These are phyloP conservation scores for Ceratocystis destructans DNA, from an alignment of 2,329 filamentous ascomycete genomes.

Conservation along the genomic window DNA sequence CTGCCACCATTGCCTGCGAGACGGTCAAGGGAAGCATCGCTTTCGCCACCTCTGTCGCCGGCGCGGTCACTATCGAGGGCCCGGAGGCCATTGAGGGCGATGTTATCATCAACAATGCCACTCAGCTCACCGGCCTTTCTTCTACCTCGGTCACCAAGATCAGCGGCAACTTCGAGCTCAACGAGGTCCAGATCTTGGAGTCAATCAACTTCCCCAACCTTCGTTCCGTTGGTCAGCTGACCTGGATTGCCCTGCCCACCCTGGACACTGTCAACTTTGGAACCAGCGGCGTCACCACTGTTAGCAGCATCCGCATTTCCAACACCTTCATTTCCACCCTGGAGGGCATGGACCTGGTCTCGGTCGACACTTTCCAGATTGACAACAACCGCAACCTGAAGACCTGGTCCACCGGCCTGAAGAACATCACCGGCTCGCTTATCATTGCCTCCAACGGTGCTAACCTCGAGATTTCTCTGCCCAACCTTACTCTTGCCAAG, in stretches of 20 bases:
- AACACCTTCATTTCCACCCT: conserved; percentile 76
- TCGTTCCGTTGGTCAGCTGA: conserved; percentile 49
- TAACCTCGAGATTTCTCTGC: conserved; percentile 56
- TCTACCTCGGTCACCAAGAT: conserved; percentile 51
- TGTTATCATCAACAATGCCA: conserved; percentile 45
- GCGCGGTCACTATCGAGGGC: conserved; percentile 48
- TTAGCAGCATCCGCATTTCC: conserved; percentile 56
- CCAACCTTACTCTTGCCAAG: conserved; percentile 52
- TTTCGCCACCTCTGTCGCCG: conserved; percentile 31
- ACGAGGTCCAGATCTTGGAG: conserved; percentile 54
- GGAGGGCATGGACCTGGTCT: conserved; percentile 64
- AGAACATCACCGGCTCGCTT: conserved; percentile 57
- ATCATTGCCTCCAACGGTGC: conserved; percentile 69
- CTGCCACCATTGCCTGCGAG: conserved; percentile 49
- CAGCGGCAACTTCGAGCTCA: conserved; percentile 54
- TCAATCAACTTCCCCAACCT: conserved; percentile 54
- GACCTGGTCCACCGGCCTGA: conserved; percentile 61
- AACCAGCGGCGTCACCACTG: conserved; percentile 47
- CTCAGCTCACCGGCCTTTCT: conserved; percentile 45
- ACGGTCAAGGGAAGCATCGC: conserved; percentile 46
- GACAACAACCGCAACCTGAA: conserved; percentile 80
- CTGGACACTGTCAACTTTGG: conserved; percentile 38
- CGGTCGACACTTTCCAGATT: conserved; percentile 62
- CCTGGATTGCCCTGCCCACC: conserved; percentile 57
- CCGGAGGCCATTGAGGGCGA: conserved; percentile 42